These are phyloP conservation scores for Achaetomiella virescens DNA, from an alignment of 495 filamentous ascomycete genomes.

Conservation along the genomic window DNA sequence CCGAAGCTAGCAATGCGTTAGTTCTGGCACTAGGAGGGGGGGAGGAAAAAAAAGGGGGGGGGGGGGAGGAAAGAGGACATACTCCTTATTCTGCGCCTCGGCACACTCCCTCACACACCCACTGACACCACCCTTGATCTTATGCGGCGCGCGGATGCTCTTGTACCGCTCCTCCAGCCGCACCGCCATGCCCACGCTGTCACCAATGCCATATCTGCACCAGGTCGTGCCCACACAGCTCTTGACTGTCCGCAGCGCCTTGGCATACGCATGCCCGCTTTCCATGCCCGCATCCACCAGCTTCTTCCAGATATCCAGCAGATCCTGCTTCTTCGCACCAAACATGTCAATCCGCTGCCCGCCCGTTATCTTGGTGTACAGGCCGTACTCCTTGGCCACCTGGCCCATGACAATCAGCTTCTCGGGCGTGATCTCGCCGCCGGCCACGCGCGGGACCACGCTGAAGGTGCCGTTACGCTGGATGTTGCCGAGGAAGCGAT, in stretches of 20 bases:
- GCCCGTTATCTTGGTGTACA: constrained; percentile 95
- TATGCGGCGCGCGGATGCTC: constrained; percentile 82
- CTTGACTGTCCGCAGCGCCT: constrained; percentile 87
- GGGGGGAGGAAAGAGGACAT: constrained; percentile 26
- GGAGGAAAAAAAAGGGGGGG: constrained; percentile 7
- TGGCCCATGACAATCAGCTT: constrained; percentile 83
- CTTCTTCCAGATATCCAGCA: constrained; percentile 81
- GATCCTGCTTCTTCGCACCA: constrained; percentile 85
- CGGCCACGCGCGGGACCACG: constrained; percentile 79
- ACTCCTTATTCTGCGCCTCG: constrained; percentile 95
- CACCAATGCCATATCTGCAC: constrained; percentile 90
- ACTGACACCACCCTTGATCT: constrained; percentile 89
- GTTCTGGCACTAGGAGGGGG: constrained; percentile 7
- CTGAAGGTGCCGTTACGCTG: constrained; percentile 92
- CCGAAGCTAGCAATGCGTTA: constrained; percentile 58
- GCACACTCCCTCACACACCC: constrained; percentile 93
- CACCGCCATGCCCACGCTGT: constrained; percentile 96
- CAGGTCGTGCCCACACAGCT: constrained; percentile 92
- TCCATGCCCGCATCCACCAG: constrained; percentile 91
- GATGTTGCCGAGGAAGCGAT: constrained; percentile 88
- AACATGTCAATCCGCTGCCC: constrained; percentile 96
- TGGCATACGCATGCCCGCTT: constrained; percentile 90
- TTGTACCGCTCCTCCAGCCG: constrained; percentile 92
- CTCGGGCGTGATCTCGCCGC: constrained; percentile 86
- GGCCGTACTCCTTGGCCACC: constrained; percentile 79